Evolutionary conservation across 495 filamentous ascomycete genomes (phyloP).

Genomic region (Opeltia flavorubescens): DNA sequence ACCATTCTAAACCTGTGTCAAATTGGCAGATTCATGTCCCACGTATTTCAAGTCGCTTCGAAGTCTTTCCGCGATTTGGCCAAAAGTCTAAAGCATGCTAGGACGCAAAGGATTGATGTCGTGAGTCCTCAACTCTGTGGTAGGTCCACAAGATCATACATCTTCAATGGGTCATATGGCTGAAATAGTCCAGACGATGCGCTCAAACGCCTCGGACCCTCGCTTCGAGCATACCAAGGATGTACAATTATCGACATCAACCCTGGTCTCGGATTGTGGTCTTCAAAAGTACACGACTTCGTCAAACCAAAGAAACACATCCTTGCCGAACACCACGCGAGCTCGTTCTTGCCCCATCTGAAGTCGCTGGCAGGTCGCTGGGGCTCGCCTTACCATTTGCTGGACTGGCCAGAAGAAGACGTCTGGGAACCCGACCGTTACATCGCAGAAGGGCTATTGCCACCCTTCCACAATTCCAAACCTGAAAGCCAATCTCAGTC

Average conservation of each 20-base stretch:
- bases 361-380: slow-evolving; percentile 42
- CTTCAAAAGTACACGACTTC: slow-evolving; percentile 54
- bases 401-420: slow-evolving; percentile 30
- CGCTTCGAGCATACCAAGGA: slow-evolving; percentile 45
- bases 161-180: background rate
- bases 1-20: too few relatives aligned
- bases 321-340: slow-evolving; percentile 51
- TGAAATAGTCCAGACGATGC: slow-evolving; percentile 29
- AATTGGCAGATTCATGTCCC: background rate
- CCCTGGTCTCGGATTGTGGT: slow-evolving; percentile 64
- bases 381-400: slow-evolving; percentile 38
- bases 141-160: slow-evolving; percentile 21
- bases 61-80: background rate
- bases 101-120: slow-evolving; percentile 23
- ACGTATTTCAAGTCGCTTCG: background rate
- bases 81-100: background rate
- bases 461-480: slow-evolving; percentile 17
- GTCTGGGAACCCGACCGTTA: slow-evolving; percentile 35
- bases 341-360: slow-evolving; percentile 42
- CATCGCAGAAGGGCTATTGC: slow-evolving; percentile 25
- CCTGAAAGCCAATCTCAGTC: slow-evolving; percentile 39
- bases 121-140: slow-evolving; percentile 47
- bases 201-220: slow-evolving; percentile 38
- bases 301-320: slow-evolving; percentile 69
- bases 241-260: slow-evolving; percentile 77